Evolutionary conservation across 768 basidiomycete genomes (phyloP), one percentile per base, ranked within the genome.

Genomic region (Termitomyces sp.): DNA sequence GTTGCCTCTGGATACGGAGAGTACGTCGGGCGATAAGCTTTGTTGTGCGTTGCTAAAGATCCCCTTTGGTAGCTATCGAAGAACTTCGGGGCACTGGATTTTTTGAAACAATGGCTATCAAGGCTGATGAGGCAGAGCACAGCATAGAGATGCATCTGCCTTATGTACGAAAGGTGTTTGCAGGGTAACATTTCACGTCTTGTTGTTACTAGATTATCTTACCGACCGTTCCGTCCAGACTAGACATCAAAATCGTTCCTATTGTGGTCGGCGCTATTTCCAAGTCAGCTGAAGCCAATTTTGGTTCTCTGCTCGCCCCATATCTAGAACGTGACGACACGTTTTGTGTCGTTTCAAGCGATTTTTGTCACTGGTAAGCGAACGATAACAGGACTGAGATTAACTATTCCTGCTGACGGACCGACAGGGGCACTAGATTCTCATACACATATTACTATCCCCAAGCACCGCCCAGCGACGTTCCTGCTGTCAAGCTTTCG

Each of bases 111-210:
- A 85, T 99, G 82, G 72, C 71, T 17, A 60, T 77, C 2, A 63
- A 72, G 2, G 84, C 83, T 2, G 97, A 99, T 65, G 93, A 94
- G 70, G 91, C 87, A 28, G 97, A 99, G 64, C 97, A 99, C 68
- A 95, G 92, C 65, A 83, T 99, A 53, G 97, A 99, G 73, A 95
- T 99, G 92, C 95, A 98, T 64, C 79, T 98, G 17, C 94, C 96
- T 5, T 95, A 92, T 68, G 74, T 97, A 41, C 81, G 89, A 48
- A 92, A 92, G 68, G 72, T 87, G 11, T 97, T 96, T 57, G 78
- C 90, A 69, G 83, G 83, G 92, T 93, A 64, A 60, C 5, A n/a
- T 74, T 65, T 6, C 34, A 2, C 14, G 8, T 11, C 3, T 22
- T 3, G 9, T 21, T 15, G 19, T 9, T 19, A 37, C 12, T 41